phyloP scores from a whole-genome alignment of 2,329 filamentous ascomycete genomes.

The Aaosphaeria arxii region DNA sequence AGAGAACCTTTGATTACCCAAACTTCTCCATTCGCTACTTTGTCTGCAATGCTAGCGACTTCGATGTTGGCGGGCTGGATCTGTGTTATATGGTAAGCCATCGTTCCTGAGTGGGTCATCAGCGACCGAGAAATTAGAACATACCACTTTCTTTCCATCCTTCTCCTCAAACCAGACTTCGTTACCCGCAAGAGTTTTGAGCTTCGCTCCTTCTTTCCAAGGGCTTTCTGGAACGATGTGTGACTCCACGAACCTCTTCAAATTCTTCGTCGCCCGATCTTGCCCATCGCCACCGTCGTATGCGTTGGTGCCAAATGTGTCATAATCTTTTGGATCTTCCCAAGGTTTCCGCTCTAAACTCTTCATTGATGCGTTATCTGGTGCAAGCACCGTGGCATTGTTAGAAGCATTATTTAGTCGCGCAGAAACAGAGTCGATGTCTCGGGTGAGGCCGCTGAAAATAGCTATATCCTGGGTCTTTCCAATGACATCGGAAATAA shows the following conservation, averaged over 20 bases:
- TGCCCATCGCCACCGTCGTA: slow-evolving; percentile 75
- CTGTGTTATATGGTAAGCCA: slow-evolving; percentile 37
- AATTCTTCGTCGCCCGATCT: slow-evolving; percentile 72
- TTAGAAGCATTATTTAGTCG: slow-evolving; percentile 64
- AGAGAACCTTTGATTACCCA: slow-evolving; percentile 69
- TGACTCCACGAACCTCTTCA: slow-evolving; percentile 78
- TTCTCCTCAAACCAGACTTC: slow-evolving; percentile 81
- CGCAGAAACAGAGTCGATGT: slow-evolving; percentile 65
- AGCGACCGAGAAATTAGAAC: slow-evolving; percentile 23
- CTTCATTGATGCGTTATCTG: slow-evolving; percentile 78
- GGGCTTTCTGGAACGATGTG: slow-evolving; percentile 75
- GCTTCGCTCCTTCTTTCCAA: slow-evolving; percentile 68
- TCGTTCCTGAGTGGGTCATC: slow-evolving; percentile 1
- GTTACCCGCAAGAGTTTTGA: slow-evolving; percentile 64
- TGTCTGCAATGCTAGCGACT: slow-evolving; percentile 69
- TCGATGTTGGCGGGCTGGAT: slow-evolving; percentile 78
- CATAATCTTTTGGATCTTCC: slow-evolving; percentile 74
- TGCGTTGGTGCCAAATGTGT: slow-evolving; percentile 61
- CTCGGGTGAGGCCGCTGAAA: slow-evolving; percentile 77
- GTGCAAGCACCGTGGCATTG: slow-evolving; percentile 85
- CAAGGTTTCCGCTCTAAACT: slow-evolving; percentile 80
- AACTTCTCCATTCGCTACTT: slow-evolving; percentile 84
- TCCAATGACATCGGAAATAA: slow-evolving; percentile 81
- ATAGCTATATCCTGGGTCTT: slow-evolving; percentile 75
- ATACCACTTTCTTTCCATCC: slow-evolving; percentile 64